Percentiles rank a stretch among this genome's conserved stretches.
Evolutionary conservation across 257 asterid genomes (phyloP).

Genomic region (Jaltomata sinuosa): DNA sequence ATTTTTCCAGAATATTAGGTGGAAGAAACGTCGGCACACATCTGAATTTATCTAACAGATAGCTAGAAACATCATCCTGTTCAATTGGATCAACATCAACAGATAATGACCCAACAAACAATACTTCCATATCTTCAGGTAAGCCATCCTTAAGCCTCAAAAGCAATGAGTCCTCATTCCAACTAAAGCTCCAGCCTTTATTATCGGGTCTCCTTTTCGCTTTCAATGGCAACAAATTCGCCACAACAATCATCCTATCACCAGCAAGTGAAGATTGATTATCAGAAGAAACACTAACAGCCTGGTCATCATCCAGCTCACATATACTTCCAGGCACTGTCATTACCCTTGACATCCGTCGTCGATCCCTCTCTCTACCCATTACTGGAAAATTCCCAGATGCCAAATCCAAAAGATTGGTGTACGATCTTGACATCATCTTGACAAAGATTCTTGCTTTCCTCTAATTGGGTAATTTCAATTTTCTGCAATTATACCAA

Average conservation of each 20-base stretch:
- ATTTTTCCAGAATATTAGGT: constrained; percentile 43
- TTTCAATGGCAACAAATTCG: constrained; percentile 67
- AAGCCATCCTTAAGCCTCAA: constrained; percentile 73
- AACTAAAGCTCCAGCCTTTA: constrained; percentile 78
- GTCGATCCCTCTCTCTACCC: constrained; percentile 64
- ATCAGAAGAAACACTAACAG: constrained; percentile 65
- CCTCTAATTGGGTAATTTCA: constrained; percentile 10
- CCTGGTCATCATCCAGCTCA: constrained; percentile 73
- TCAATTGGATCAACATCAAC: constrained; percentile 73
- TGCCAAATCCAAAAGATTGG: constrained; percentile 80
- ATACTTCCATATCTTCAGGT: constrained; percentile 82
- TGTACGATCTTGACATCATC: constrained; percentile 87
- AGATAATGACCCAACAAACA: constrained; percentile 58
- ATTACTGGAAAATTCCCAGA: constrained; percentile 71
- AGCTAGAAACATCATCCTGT: constrained; percentile 66
- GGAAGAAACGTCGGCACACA: constrained; percentile 73
- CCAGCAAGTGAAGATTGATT: constrained; percentile 65
- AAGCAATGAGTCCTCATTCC: constrained; percentile 77
- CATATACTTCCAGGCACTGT: constrained; percentile 78
- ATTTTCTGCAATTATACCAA: constrained; percentile 32
- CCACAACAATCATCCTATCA: constrained; percentile 72
- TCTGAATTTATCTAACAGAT: constrained; percentile 56
- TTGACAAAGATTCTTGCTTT: constrained; percentile 20
- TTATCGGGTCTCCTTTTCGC: constrained; percentile 72
- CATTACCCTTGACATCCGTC: constrained; percentile 70